phyloP scores from a whole-genome alignment of 495 filamentous ascomycete species.

The Penicillium cosmopolitanum region DNA sequence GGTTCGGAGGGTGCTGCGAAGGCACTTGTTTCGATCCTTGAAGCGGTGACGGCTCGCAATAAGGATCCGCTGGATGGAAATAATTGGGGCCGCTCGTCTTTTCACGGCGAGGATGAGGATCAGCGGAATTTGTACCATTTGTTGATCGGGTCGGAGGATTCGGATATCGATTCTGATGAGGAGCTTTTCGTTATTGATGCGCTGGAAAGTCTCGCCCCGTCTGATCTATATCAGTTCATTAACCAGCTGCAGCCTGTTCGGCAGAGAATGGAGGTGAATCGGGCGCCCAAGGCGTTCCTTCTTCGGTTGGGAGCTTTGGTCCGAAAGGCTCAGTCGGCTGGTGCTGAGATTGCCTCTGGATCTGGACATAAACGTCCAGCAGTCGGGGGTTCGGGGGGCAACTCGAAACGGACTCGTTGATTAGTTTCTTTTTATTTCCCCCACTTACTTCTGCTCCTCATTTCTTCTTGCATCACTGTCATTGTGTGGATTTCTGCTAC shows the following conservation, averaged over 20 bases:
- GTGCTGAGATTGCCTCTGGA: slow-evolving; percentile 11
- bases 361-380: slow-evolving; percentile 43
- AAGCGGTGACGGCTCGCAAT: slow-evolving; percentile 48
- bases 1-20: slow-evolving; percentile 44
- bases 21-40: slow-evolving; percentile 46
- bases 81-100: slow-evolving; percentile 40
- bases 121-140: slow-evolving; percentile 54
- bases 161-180: slow-evolving; percentile 30
- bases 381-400: slow-evolving; percentile 30
- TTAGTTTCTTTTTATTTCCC: slow-evolving; percentile 10
- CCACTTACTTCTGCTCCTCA: slow-evolving; percentile 1
- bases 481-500: slow-evolving; percentile 5
- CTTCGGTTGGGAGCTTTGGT: slow-evolving; percentile 36
- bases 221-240: slow-evolving; percentile 37
- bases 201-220: slow-evolving; percentile 38
- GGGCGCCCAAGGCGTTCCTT: slow-evolving; percentile 42
- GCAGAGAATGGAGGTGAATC: slow-evolving; percentile 44
- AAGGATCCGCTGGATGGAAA: slow-evolving; percentile 48
- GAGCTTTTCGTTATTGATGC: slow-evolving; percentile 50
- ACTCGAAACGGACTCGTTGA: slow-evolving; percentile 43
- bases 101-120: slow-evolving; percentile 49
- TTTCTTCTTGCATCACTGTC: slow-evolving; percentile 13
- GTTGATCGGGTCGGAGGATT: slow-evolving; percentile 47
- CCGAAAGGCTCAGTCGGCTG: slow-evolving; percentile 33
- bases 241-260: slow-evolving; percentile 39